Base-by-base conservation (phyloP, 1,139 yeast genomes). In the Lodderomyces oxycetoniae region DNA sequence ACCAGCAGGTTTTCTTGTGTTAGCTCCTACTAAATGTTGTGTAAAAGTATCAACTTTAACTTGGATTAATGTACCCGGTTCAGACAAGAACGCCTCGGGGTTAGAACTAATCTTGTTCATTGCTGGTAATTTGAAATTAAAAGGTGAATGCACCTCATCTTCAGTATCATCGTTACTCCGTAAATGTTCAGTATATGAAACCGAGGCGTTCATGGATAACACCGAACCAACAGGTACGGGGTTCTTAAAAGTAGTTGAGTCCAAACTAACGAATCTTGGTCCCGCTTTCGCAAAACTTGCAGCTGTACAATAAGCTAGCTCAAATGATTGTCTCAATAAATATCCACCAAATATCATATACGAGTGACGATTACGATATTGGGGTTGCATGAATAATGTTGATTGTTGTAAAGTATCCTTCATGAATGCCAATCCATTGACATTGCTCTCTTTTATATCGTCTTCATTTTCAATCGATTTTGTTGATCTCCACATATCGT, bases 141-240 rank as follows among this genome's bases (percentile, higher is more conserved):
- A 67, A 2, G 73, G 67, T 17, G 63, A 48, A 32, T 65, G 66
- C 3, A 60, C 53, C 19, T 58, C 62, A 16, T 58, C 49, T 32
- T 64, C 67, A 17, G 42, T 35, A 4, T 46, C 51, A 21, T 70
- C 75, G 48, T 74, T 79, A n/a, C n/a, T n/a, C n/a, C n/a, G n/a
- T 35, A 81, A 59, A 49, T 81, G 87, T 48, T 81, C 89, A 5
- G 96, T 87, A 57, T 88, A 87, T 17, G 85, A 86, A 9, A 88
- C 85, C 7, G 81, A 68, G 0, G 96, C 91, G 35, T 77, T 72
- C 77, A 87, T 77, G 39, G 82, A 80, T 36, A 88, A 63, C 12
- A 88, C 95, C 3, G 91, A 79, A 2, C 96, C 96, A 15, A 88
- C 96, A 1, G 96, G 96, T 4, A 88, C 96, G 1, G 96, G 96